Percentiles rank a stretch among this genome's conserved stretches.
Evolutionary conservation across 495 filamentous ascomycete species (phyloP).

Genomic region (Tuber borchii): DNA sequence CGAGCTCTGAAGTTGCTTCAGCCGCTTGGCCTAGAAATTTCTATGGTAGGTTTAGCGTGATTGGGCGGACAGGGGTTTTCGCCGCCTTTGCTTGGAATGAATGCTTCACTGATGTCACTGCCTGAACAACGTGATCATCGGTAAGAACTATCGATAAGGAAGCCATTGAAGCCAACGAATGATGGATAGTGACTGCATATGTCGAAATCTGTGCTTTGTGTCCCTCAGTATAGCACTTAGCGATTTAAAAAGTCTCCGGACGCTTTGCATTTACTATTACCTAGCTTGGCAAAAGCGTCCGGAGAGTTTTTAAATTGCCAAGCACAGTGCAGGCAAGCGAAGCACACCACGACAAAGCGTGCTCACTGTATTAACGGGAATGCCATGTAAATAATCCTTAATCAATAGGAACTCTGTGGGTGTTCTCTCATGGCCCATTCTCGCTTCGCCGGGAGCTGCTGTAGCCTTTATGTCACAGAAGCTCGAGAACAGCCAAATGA

Average conservation of each 20-base stretch:
- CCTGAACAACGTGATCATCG: not conserved
- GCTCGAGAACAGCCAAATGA: not conserved
- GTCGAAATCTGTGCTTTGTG: not conserved
- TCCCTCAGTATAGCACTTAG: no score
- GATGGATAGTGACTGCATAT: not conserved
- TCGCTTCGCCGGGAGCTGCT: not conserved
- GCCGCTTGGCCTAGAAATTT: not conserved
- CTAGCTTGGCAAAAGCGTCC: no score
- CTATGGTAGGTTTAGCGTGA: not conserved
- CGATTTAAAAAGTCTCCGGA: no score
- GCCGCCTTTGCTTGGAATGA: not conserved
- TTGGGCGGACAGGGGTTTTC: not conserved
- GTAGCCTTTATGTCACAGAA: not conserved
- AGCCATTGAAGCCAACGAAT: not conserved
- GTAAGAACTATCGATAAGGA: not conserved
- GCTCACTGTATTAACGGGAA: not conserved
- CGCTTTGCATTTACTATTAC: no score
- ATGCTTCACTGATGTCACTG: not conserved
- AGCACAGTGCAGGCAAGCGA: not conserved
- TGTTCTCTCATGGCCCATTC: not conserved
- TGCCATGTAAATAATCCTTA: not conserved
- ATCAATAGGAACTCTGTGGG: not conserved
- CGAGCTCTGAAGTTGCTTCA: not conserved
- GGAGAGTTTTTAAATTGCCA: no score
- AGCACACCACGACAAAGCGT: not conserved